Percentiles rank a stretch among this genome's conserved stretches.
Evolutionary conservation across 2,329 filamentous ascomycete genomes (phyloP).

Genomic region (Orbilia brochopaga): DNA sequence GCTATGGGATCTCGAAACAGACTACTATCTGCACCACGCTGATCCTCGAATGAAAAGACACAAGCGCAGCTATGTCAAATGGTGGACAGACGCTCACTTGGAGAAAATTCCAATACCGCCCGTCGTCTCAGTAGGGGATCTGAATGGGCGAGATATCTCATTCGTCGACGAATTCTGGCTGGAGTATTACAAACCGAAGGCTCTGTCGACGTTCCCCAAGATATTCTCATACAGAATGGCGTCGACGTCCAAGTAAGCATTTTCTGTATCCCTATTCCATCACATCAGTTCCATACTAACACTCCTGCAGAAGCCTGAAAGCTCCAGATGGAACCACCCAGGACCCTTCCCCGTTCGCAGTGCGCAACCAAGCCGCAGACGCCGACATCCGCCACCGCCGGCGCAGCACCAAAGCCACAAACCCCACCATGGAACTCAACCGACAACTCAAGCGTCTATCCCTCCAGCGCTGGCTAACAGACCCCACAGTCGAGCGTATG

Average conservation of each 20-base stretch:
- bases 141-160: slow-evolving; percentile 37
- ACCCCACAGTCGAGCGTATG: slow-evolving; percentile 57
- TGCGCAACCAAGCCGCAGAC: slow-evolving; percentile 57
- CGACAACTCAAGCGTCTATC: slow-evolving; percentile 60
- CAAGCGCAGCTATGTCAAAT: slow-evolving; percentile 78
- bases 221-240: slow-evolving; percentile 94
- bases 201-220: slow-evolving; percentile 86
- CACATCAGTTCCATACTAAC: slow-evolving; percentile 54
- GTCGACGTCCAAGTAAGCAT: slow-evolving; percentile 82
- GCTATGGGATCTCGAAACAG: slow-evolving; percentile 93
- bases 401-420: slow-evolving; percentile 25
- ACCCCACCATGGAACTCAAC: slow-evolving; percentile 34
- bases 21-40: slow-evolving; percentile 94
- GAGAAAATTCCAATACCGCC: slow-evolving; percentile 65
- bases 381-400: slow-evolving; percentile 28
- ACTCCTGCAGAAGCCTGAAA: slow-evolving; percentile 63
- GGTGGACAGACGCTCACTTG: slow-evolving; percentile 80
- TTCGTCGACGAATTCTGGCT: slow-evolving; percentile 73
- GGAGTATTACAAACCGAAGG: slow-evolving; percentile 90
- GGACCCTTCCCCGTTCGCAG: slow-evolving; percentile 77
- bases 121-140: slow-evolving; percentile 53
- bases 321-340: slow-evolving; percentile 80
- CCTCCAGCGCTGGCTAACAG: slow-evolving; percentile 67
- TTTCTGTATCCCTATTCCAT: slow-evolving; percentile 64
- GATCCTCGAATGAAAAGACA: slow-evolving; percentile 69